These are phyloP conservation scores for Eutrema heterophyllum DNA, from an alignment of 345 rosid species.

Conservation along the genomic window DNA sequence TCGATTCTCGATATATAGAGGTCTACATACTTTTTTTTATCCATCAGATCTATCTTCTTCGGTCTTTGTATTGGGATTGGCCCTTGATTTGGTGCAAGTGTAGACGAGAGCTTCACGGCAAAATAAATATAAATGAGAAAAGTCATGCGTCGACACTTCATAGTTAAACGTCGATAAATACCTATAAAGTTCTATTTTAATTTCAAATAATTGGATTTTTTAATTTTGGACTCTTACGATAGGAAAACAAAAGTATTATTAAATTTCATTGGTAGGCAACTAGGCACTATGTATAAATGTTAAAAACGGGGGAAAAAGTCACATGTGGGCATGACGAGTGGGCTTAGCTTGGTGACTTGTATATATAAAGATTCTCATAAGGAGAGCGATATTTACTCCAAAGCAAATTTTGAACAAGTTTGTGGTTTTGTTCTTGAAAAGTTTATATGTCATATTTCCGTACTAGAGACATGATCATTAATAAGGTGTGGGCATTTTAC, in stretches of 20 bases:
- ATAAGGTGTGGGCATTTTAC: neutral
- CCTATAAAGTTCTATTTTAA: neutral
- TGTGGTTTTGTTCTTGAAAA: neutral
- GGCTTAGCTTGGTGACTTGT: neutral
- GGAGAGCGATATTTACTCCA: neutral
- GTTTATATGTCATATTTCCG: neutral
- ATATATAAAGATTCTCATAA: neutral
- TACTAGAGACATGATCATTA: conserved; percentile 1
- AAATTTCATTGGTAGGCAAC: neutral
- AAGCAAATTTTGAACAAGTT: neutral
- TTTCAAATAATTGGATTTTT: neutral
- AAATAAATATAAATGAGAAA: neutral
- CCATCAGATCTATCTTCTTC: neutral
- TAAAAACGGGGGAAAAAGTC: neutral
- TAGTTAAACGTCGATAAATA: neutral
- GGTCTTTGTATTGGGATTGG: neutral
- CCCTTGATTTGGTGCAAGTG: conserved; percentile 2
- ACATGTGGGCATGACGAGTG: neutral
- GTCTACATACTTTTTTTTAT: neutral
- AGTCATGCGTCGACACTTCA: neutral
- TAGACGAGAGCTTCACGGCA: neutral
- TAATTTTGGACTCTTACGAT: neutral
- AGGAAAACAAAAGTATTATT: too few relatives aligned
- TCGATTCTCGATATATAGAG: neutral
- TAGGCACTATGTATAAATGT: neutral